phyloP scores from a whole-genome alignment of 768 basidiomycete species.

The Leccinum olivaceopallidum region DNA sequence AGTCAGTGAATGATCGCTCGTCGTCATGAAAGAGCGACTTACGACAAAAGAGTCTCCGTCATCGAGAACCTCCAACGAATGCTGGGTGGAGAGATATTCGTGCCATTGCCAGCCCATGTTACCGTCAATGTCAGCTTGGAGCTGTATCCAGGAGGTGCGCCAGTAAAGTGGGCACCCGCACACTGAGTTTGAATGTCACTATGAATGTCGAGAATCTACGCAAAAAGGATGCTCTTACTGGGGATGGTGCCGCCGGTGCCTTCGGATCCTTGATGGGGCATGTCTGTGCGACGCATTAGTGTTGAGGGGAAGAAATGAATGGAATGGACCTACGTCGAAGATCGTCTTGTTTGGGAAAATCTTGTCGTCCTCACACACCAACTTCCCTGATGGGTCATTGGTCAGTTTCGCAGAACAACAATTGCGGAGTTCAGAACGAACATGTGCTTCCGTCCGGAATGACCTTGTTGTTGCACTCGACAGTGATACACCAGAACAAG shows the following conservation, averaged over 20 bases:
- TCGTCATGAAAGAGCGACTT: neutral
- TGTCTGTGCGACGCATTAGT: too few relatives aligned
- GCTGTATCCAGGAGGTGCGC: neutral
- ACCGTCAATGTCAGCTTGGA: neutral
- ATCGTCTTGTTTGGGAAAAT: too few relatives aligned
- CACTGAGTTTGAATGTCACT: too few relatives aligned
- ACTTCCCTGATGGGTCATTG: neutral
- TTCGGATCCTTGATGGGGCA: too few relatives aligned
- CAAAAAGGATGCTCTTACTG: too few relatives aligned
- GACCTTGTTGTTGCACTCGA: constrained; percentile 6
- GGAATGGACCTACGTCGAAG: too few relatives aligned
- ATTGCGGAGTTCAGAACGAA: neutral
- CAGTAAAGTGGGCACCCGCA: constrained; percentile 3
- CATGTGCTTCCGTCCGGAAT: constrained; percentile 8
- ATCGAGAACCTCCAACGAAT: neutral
- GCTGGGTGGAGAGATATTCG: neutral
- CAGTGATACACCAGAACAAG: neutral
- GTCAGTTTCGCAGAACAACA: neutral
- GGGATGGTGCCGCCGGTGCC: too few relatives aligned
- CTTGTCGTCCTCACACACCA: too few relatives aligned
- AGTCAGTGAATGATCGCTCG: neutral
- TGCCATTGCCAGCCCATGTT: neutral
- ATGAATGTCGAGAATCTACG: too few relatives aligned
- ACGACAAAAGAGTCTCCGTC: neutral
- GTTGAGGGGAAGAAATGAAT: too few relatives aligned